Base-by-base conservation (phyloP, 768 basidiomycete genomes). In the Lactarius trivialis region DNA sequence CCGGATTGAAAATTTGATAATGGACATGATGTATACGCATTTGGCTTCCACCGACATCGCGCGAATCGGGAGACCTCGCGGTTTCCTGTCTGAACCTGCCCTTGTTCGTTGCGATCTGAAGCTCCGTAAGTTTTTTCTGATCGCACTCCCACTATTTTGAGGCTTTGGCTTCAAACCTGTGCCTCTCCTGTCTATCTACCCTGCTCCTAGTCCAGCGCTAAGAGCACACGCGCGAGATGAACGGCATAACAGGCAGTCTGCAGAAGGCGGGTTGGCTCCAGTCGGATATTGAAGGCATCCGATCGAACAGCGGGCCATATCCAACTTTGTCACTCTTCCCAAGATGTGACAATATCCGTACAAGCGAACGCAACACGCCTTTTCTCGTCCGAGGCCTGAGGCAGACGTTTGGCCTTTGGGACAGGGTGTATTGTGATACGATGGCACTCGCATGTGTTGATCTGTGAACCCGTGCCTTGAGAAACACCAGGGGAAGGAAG, bases 401-500 rank as follows among this genome's bases (percentile, higher is more conserved):
- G 58, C 70, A 72, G 63, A 75, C 70, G 51, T 76, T 68, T 48
- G 75, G 74, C 60, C 69, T 68, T 78, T 81, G 71, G 34, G 21
- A 32, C 15, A 49, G 52, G 17, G 65, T 55, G 39, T 60, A 57
- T 60, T 37, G 60, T 56, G 56, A 26, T 58, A 57, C 51, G 64
- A 49, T 70, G 56, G 63, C 26, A 61, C 73, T 58, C 73, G 79
- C 81, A 75, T 77, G 77, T 15, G 61, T 65, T 55, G 80, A 79
- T 33, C 82, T 75, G 70, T 76, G 79, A 68, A 83, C 83, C 79
- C 81, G 82, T 32, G 81, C 66, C 14, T 75, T 68, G 32, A 81
- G 73, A 32, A 79, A 19, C 79, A 78, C 60, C 76, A 78, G 39
- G 75, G 77, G 70, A 81, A 83, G 61, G 78, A 73, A 56, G 71